phyloP scores from a whole-genome alignment of 192 early-diverging fungal species.

The Rhizoclosmatium sp. region DNA sequence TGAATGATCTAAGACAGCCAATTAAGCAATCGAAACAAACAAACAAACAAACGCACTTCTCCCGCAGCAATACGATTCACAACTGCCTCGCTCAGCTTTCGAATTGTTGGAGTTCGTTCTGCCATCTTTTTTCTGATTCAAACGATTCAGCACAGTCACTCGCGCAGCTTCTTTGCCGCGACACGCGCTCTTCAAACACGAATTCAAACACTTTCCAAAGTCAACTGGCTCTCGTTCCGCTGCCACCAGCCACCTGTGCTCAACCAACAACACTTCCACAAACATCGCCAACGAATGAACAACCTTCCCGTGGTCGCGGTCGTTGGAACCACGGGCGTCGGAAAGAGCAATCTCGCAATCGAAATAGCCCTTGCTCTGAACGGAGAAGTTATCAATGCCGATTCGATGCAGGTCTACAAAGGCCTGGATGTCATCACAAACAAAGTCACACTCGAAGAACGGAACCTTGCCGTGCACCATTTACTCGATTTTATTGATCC shows the following conservation, averaged over 20 bases:
- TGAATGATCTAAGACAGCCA: constrained; percentile 82
- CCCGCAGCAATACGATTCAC: constrained; percentile 98
- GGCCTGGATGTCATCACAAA: constrained; percentile 95
- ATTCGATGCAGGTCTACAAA: constrained; percentile 95
- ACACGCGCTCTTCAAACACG: no score
- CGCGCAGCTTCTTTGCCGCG: no score
- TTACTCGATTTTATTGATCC: constrained; percentile 80
- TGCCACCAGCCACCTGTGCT: no score
- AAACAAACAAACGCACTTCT: constrained; percentile 65
- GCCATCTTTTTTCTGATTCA: no score
- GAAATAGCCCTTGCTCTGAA: constrained; percentile 75
- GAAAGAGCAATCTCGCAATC: constrained; percentile 94
- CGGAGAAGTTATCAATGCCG: constrained; percentile 94
- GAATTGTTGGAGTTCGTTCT: constrained; percentile 54
- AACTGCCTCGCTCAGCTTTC: constrained; percentile 82
- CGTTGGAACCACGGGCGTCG: constrained; percentile 91
- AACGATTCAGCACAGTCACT: no score
- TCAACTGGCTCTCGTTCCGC: no score
- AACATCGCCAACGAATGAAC: no score
- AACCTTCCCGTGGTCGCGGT: constrained; percentile 35
- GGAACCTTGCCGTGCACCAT: constrained; percentile 78
- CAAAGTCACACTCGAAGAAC: constrained; percentile 82
- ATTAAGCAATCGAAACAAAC: neutral
- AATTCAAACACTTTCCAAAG: no score
- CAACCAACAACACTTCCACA: no score